phyloP scores from a whole-genome alignment of 1,284 basidiomycete genomes.

The Apiotrichum sp. region DNA sequence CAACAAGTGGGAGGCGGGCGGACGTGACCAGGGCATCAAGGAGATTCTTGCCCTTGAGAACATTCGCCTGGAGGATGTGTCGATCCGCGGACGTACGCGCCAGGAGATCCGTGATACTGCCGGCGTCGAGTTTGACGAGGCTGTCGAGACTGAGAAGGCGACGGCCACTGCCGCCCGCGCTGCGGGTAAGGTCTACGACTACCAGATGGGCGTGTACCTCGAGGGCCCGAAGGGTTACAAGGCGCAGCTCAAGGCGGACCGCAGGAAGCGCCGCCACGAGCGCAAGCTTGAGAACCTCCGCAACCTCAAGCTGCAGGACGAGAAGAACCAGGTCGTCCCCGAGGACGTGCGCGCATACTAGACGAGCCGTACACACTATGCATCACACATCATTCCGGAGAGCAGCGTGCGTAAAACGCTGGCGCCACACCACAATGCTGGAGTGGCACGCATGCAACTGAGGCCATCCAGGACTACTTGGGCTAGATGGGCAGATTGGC shows the following conservation, averaged over 20 bases:
- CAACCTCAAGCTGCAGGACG: slow-evolving; percentile 14
- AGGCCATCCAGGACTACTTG: too few species aligned
- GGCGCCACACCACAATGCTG: too few species aligned
- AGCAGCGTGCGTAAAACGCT: not conserved
- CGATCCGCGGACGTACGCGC: slow-evolving; percentile 31
- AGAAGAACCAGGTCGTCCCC: slow-evolving; percentile 33
- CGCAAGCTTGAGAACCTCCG: slow-evolving; percentile 12
- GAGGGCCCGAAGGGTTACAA: slow-evolving; percentile 10
- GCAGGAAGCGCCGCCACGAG: slow-evolving; percentile 13
- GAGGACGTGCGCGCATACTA: slow-evolving; percentile 3
- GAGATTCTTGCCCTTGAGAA: slow-evolving; percentile 21
- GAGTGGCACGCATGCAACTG: not conserved
- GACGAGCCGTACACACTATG: not conserved
- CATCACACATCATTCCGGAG: slow-evolving; percentile 5
- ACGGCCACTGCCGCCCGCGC: slow-evolving; percentile 16
- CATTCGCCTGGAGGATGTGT: slow-evolving; percentile 34
- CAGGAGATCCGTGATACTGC: slow-evolving; percentile 42
- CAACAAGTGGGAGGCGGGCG: slow-evolving; percentile 32
- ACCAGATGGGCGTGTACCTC: slow-evolving; percentile 1
- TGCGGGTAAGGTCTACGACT: slow-evolving; percentile 19
- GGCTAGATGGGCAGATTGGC: too few species aligned
- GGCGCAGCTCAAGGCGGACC: slow-evolving; percentile 1
- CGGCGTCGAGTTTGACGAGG: slow-evolving; percentile 26
- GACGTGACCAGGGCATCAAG: slow-evolving; percentile 34
- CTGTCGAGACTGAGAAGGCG: slow-evolving; percentile 17